Evolutionary conservation across 176 grass and related monocot species (phyloP).

Genomic region (Tillandsia leiboldiana): DNA sequence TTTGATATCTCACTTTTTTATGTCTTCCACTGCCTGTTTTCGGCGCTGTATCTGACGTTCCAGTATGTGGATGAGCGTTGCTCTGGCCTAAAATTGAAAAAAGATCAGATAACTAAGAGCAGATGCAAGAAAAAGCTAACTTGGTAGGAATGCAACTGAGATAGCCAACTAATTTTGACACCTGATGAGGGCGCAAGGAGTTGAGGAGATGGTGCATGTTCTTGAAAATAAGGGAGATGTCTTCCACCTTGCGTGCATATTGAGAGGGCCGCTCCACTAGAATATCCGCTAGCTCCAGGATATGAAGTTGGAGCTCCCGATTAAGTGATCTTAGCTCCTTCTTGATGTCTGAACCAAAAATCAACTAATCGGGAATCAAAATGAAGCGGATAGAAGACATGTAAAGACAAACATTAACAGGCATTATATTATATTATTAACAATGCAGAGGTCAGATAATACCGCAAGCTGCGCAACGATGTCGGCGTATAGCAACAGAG

Average conservation of each 20-base stretch:
- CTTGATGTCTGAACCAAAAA: conserved; percentile 62
- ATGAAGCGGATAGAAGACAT: background rate
- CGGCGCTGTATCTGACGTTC: conserved; percentile 72
- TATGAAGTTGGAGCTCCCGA: conserved; percentile 91
- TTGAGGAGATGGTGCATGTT: conserved; percentile 88
- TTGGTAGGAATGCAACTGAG: background rate
- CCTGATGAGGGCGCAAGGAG: conserved; percentile 81
- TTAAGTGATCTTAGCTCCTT: conserved; percentile 81
- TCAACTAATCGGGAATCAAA: conserved; percentile 6
- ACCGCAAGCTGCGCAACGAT: too few relatives aligned
- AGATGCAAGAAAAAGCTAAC: background rate
- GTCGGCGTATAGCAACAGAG: too few relatives aligned
- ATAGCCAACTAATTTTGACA: conserved; percentile 12
- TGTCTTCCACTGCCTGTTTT: conserved; percentile 83
- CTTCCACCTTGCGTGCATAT: conserved; percentile 83
- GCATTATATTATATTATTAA: too few relatives aligned
- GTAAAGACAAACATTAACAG: background rate
- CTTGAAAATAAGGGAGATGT: conserved; percentile 84
- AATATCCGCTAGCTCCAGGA: conserved; percentile 86
- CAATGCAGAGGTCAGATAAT: too few relatives aligned
- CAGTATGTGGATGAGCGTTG: conserved; percentile 86
- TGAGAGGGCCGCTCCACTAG: conserved; percentile 86
- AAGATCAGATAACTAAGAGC: conserved; percentile 5
- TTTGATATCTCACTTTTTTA: conserved; percentile 47
- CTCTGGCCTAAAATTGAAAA: conserved; percentile 58